Conservation (phyloP, 208 protist genomes). For the Acanthamoeba divionensis region DNA sequence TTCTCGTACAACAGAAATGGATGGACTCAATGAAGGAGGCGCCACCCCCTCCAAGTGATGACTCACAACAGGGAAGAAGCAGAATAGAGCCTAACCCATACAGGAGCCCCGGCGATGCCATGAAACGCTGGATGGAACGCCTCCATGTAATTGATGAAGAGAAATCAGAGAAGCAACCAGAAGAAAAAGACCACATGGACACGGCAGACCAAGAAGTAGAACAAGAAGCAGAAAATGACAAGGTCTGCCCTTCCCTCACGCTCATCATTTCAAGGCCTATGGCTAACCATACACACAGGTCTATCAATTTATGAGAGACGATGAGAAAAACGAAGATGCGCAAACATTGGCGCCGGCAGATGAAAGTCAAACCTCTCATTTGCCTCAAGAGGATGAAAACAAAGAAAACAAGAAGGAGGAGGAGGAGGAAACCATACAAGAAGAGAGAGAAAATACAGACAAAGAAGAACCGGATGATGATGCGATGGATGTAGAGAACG, state of each 20-base stretch:
- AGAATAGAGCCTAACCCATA: slow-evolving; percentile 75
- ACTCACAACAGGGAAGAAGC: slow-evolving; percentile 14
- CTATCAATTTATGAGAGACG: slow-evolving; percentile 68
- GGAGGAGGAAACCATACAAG: slow-evolving; percentile 57
- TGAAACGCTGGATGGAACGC: slow-evolving; percentile 79
- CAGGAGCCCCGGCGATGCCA: slow-evolving; percentile 68
- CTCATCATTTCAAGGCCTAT: too few species aligned
- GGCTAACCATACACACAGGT: slow-evolving; percentile 36
- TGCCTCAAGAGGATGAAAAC: slow-evolving; percentile 60
- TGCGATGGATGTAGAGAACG: slow-evolving; percentile 31
- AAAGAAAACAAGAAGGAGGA: slow-evolving; percentile 71
- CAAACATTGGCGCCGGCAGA: slow-evolving; percentile 55
- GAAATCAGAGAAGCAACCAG: slow-evolving; percentile 76
- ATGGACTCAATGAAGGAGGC: slow-evolving; percentile 17
- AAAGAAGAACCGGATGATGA: slow-evolving; percentile 38
- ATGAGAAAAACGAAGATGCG: slow-evolving; percentile 64
- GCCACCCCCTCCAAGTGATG: background rate
- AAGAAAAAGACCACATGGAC: slow-evolving; percentile 76
- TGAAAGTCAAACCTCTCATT: slow-evolving; percentile 57
- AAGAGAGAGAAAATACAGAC: slow-evolving; percentile 38
- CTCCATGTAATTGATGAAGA: slow-evolving; percentile 76
- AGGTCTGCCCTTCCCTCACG: too few species aligned
- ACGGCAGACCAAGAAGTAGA: slow-evolving; percentile 68
- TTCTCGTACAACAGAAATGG: too few species aligned
- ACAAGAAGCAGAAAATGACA: background rate